Percentiles rank a stretch among this genome's conserved stretches.
Conservation (phyloP, 2,329 filamentous ascomycete genomes). For the Hypoxylon sp. region DNA sequence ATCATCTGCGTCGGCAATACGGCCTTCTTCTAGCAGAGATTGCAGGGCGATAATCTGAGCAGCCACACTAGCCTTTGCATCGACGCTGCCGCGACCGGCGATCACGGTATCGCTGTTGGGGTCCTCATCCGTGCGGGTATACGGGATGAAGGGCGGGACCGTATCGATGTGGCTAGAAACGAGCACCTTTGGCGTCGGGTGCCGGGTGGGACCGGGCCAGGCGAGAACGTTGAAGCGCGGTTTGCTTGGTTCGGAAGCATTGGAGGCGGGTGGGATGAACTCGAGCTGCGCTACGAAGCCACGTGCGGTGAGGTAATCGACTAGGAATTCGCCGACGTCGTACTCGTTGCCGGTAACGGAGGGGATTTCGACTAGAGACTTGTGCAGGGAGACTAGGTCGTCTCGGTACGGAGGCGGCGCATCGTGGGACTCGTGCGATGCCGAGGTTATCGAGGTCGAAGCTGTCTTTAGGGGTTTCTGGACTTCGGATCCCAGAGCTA, state of each 20-base stretch:
- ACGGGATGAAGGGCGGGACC: conserved; percentile 80
- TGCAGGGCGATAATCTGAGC: conserved; percentile 79
- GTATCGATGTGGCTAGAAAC: conserved; percentile 87
- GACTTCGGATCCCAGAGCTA: conserved; percentile 34
- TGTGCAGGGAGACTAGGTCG: conserved; percentile 79
- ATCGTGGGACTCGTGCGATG: conserved; percentile 9
- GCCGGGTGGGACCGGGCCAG: conserved; percentile 65
- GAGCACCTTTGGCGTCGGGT: conserved; percentile 71
- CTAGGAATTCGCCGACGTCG: conserved; percentile 77
- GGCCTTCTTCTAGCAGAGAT: conserved; percentile 62
- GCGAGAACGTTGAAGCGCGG: conserved; percentile 83
- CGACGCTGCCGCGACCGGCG: conserved; percentile 80
- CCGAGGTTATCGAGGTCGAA: conserved; percentile 14
- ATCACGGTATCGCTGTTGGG: conserved; percentile 67
- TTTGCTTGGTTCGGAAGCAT: conserved; percentile 51
- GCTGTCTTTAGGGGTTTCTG: conserved; percentile 36
- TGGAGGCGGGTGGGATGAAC: conserved; percentile 56
- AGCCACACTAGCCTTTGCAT: conserved; percentile 78
- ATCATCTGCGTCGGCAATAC: conserved; percentile 62
- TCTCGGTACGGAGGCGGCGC: conserved; percentile 61
- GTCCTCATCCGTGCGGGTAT: conserved; percentile 67
- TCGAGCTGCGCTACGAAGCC: conserved; percentile 63
- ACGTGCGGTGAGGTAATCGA: conserved; percentile 70
- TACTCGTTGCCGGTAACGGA: conserved; percentile 80
- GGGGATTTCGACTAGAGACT: conserved; percentile 78